These are phyloP conservation scores for Ceratobasidium theobromae DNA, from an alignment of 1,284 basidiomycete genomes.

Conservation along the genomic window DNA sequence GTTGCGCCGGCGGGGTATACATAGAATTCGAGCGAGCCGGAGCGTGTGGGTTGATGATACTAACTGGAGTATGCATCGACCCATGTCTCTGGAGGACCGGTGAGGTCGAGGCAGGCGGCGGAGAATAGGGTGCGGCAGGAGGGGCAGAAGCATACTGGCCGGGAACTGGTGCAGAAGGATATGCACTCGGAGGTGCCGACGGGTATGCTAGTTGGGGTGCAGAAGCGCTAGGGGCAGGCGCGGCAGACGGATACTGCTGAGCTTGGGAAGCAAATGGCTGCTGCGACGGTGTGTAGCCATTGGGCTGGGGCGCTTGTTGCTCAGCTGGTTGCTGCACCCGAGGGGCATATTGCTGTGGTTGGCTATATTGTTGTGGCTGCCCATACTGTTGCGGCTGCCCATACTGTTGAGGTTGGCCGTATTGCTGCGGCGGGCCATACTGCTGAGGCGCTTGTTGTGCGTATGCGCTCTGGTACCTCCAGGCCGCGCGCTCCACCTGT, in stretches of 20 bases:
- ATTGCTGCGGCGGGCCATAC: slow-evolving; percentile 43
- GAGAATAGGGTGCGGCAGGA: not conserved
- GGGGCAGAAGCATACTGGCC: not conserved
- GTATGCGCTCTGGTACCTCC: slow-evolving; percentile 48
- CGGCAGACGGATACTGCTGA: not conserved
- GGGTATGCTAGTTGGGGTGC: slow-evolving; percentile 6
- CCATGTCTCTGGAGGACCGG: slow-evolving; percentile 13
- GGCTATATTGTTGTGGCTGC: not conserved
- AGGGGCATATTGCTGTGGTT: slow-evolving; percentile 18
- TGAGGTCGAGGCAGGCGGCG: slow-evolving; percentile 14
- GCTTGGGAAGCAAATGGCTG: not conserved
- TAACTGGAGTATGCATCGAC: slow-evolving; percentile 10
- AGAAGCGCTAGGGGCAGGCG: not conserved
- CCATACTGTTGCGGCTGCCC: slow-evolving; percentile 33
- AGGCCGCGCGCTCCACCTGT: slow-evolving; percentile 71
- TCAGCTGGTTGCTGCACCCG: slow-evolving; percentile 4
- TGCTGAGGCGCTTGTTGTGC: slow-evolving; percentile 35
- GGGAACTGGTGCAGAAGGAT: slow-evolving; percentile 4
- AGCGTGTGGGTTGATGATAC: slow-evolving; percentile 7
- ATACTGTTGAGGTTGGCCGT: slow-evolving; percentile 35
- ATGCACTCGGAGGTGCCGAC: not conserved
- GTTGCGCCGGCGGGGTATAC: slow-evolving; percentile 27
- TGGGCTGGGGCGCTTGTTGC: not conserved
- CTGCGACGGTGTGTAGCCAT: not conserved
- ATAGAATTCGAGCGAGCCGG: not conserved